Evolutionary conservation across 129 eudicot species (phyloP).

Genomic region (Centrapalus pauciflorus): DNA sequence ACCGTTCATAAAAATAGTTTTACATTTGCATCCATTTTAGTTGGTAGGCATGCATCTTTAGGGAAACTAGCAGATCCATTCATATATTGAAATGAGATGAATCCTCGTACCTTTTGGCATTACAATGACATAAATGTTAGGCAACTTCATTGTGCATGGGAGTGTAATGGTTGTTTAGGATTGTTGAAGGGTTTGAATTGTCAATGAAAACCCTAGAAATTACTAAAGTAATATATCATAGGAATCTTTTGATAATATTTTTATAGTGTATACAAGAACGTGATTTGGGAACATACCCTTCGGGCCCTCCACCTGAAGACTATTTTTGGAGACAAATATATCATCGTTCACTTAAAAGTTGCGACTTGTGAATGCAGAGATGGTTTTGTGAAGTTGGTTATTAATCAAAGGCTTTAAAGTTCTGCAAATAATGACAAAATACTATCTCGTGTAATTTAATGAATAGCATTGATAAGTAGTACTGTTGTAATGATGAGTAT

Average conservation of each 20-base stretch:
- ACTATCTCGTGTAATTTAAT: background rate
- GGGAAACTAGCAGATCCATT: background rate
- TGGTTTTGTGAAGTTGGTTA: background rate
- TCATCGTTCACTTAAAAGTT: background rate
- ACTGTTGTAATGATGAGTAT: slow-evolving; percentile 17
- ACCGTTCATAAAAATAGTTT: no score
- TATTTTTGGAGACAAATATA: background rate
- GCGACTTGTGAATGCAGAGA: background rate
- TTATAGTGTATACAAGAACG: slow-evolving; percentile 3
- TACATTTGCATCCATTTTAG: background rate
- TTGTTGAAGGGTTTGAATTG: slow-evolving; percentile 18
- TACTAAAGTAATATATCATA: background rate
- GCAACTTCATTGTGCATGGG: slow-evolving; percentile 9
- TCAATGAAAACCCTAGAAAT: slow-evolving; percentile 2
- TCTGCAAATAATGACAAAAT: slow-evolving; percentile 9
- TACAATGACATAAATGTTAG: background rate
- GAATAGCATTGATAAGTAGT: slow-evolving; percentile 15
- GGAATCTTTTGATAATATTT: background rate
- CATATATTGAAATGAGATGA: background rate
- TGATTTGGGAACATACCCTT: slow-evolving; percentile 4
- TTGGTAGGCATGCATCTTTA: slow-evolving; percentile 1
- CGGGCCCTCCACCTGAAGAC: slow-evolving; percentile 6
- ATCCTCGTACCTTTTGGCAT: background rate
- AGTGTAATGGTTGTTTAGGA: background rate
- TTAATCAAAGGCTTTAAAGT: background rate